Conservation (phyloP, 768 basidiomycete species). For the Lentinula aciculospora region DNA sequence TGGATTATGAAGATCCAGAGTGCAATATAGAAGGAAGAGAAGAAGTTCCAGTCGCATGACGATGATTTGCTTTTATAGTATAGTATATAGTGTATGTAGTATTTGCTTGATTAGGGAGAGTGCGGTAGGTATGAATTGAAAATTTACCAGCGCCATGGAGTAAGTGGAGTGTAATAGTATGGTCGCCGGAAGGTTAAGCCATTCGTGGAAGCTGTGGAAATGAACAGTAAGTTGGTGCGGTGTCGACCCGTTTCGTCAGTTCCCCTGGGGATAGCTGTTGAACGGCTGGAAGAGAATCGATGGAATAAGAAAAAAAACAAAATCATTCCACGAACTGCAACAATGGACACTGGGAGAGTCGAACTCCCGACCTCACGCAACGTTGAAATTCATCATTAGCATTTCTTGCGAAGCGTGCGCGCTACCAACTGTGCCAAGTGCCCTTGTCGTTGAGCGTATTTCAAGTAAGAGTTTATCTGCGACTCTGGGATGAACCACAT, state of each 20-base stretch:
- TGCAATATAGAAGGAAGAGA: too few species aligned
- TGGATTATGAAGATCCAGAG: too few species aligned
- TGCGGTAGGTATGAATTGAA: neutral
- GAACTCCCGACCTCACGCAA: constrained; percentile 5
- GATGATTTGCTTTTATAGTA: neutral
- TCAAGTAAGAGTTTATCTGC: too few species aligned
- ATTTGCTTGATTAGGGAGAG: too few species aligned
- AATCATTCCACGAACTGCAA: too few species aligned
- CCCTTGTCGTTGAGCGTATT: neutral
- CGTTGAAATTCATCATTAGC: neutral
- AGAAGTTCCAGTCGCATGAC: neutral
- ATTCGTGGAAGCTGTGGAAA: too few species aligned
- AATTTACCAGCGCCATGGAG: neutral
- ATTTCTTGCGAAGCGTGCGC: neutral
- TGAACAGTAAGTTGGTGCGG: neutral
- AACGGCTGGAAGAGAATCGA: too few species aligned
- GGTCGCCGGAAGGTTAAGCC: neutral
- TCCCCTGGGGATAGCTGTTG: too few species aligned
- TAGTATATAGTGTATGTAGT: neutral
- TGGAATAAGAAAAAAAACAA: neutral
- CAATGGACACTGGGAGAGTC: constrained; percentile 5
- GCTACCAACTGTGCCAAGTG: constrained; percentile 6
- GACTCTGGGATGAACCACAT: too few species aligned
- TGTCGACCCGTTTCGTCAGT: neutral
- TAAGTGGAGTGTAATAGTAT: neutral